Evolutionary conservation across 805 yeast species (phyloP), one percentile per base, ranked within the genome.

Genomic region (Ogataea ganodermae): DNA sequence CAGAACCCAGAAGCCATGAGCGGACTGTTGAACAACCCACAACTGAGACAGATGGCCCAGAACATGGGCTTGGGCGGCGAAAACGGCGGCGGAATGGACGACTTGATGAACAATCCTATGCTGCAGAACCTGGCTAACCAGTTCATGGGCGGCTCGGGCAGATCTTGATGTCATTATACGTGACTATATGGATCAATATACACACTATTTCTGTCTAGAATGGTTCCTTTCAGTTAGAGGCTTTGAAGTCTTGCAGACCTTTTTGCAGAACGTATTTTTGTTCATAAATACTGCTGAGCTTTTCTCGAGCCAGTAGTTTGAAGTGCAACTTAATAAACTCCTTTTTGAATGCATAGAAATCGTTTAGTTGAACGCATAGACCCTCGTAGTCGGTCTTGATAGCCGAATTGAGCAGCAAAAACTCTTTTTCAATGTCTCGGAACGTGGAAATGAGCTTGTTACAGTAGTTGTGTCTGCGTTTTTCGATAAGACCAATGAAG

Each of bases 1-100:
- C 80, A 81, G 44, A 83, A 90, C 65, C 97, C 97, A 30, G 76
- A 72, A 28, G 89, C 94, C 40, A 70, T 90, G 74, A 74, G 71
- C 51, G 80, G 81, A 41, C 70, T 91, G 63, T 79, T 91, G 88
- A 80, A 71, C 67, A 86, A 89, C 67, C 97, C 97, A 16, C 79
- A 83, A 56, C 63, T 90, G 22, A 82, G 81, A 62, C 85, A 84
- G 64, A 87, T 91, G 96, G 96, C 96, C 37, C 81, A 81, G 56
- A 79, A 75, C 49, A 73, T 89, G 66, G 83, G 86, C 22, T 71
- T 82, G 45, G 92, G 92, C 36, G 83, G 83, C 49, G 84, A 72
- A 55, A 83, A 82, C 48, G 84, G 72, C 55, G 69, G 48, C 14
- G 45, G 37, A 62, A 65, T 90, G 66, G 72, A 78, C 33, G 88